These are phyloP conservation scores for Monosporascus sp. DNA, from an alignment of 2,329 filamentous ascomycete species.

Conservation along the genomic window DNA sequence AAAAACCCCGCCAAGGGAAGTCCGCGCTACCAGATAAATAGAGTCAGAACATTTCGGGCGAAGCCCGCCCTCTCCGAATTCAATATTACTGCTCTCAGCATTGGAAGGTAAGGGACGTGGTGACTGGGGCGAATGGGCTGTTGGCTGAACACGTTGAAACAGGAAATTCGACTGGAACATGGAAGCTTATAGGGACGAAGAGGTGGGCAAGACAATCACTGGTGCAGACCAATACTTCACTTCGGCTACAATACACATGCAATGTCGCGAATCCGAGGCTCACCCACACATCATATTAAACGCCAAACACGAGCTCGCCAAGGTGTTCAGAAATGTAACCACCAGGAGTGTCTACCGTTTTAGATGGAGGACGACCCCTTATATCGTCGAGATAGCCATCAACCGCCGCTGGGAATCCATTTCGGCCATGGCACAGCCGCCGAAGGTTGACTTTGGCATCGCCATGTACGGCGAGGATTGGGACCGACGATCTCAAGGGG, in stretches of 20 bases:
- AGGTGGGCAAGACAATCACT: conserved; percentile 14
- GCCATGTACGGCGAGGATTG: conserved; percentile 26
- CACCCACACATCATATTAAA: conserved; percentile 25
- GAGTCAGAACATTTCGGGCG: conserved; percentile 6
- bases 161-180: conserved; percentile 35
- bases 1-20: not conserved
- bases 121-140: not conserved
- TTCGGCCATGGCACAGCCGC: conserved; percentile 10
- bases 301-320: conserved; percentile 2
- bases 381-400: conserved; percentile 30
- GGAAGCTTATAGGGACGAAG: conserved; percentile 21
- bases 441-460: conserved; percentile 21
- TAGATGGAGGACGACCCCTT: conserved; percentile 24
- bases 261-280: conserved; percentile 7
- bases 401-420: conserved; percentile 27
- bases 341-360: conserved; percentile 31
- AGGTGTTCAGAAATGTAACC: conserved; percentile 22
- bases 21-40: conserved; percentile 3
- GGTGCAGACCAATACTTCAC: conserved; percentile 17
- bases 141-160: not conserved
- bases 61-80: conserved; percentile 10
- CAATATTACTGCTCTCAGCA: conserved; percentile 25
- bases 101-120: conserved; percentile 24
- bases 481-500: conserved; percentile 16
- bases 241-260: conserved; percentile 15